These are phyloP conservation scores for Botrytis paeoniae DNA, from an alignment of 2,329 filamentous ascomycete species.

Conservation along the genomic window DNA sequence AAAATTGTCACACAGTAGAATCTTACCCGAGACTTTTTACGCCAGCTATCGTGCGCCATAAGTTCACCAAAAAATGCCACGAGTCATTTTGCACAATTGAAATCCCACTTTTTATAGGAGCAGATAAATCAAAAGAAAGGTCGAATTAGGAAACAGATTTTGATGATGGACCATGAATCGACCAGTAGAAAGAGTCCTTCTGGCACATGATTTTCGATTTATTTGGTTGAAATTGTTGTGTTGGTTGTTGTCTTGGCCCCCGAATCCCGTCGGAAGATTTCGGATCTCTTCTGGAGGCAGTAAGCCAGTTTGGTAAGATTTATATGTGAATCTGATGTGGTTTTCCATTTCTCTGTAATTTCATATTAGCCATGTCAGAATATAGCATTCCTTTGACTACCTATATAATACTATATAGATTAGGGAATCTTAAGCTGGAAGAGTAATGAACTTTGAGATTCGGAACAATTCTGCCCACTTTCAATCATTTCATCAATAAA, in stretches of 20 bases:
- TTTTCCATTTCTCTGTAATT: not conserved
- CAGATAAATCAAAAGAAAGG: not conserved
- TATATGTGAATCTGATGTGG: not conserved
- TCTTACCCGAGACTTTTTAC: slow-evolving; percentile 7
- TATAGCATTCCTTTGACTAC: not conserved
- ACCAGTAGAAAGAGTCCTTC: not conserved
- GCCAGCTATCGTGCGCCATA: not conserved
- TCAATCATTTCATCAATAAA: not conserved
- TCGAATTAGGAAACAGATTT: not conserved
- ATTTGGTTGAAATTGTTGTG: not conserved
- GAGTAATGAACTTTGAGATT: not conserved
- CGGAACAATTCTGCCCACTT: not conserved
- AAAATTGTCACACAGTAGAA: not conserved
- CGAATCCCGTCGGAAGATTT: not conserved
- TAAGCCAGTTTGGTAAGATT: not conserved
- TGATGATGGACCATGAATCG: not conserved
- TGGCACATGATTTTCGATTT: not conserved
- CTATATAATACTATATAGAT: not conserved
- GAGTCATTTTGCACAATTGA: slow-evolving; percentile 10
- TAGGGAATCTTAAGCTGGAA: not conserved
- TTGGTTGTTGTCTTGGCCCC: not conserved
- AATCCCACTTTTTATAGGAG: slow-evolving; percentile 7
- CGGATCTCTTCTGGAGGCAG: slow-evolving; percentile 3
- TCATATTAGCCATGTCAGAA: not conserved
- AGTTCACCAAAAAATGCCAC: slow-evolving; percentile 10